Evolutionary conservation across 176 grass and related monocot genomes (phyloP), one percentile per base, ranked within the genome.

Genomic region (Triticum turgidum): DNA sequence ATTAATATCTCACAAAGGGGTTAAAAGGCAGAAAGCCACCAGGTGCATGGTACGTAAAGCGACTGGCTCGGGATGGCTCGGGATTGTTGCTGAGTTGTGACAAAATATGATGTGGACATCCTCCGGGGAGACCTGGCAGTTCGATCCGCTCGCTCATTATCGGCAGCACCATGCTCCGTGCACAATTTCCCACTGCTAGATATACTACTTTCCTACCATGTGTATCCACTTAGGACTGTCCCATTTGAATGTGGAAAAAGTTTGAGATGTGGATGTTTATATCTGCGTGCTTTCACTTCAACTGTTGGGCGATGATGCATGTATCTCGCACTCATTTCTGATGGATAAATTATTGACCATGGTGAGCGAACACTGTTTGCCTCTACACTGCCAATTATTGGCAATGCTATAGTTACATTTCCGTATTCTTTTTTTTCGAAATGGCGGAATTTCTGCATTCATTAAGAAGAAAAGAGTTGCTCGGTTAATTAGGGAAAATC

Each of bases 181-280:
- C 0, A 54, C 10, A 58, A 21, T 14, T 63, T 73, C 8, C 24
- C 5, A 34, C 56, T 64, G 12, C 82, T 20, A 13, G 52, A 73
- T 30, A 38, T 49, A 3, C 51, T 32, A n/a, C 52, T 54, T 33
- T 80, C 67, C 24, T 58, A 64, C 67, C 76, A 58, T 73, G 74
- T 74, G 35, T 87, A 87, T 87, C 84, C 74, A 83, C 61, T 67
- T 20, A 3, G 34, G 32, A 49, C 39, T 65, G 54, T 42, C 42
- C 33, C 29, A 71, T 70, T 27, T 69, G 6, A 7, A 52, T 27
- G 38, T 65, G 11, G 10, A 68, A 34, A 74, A 83, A 66, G 39
- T 44, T 83, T 5, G 41, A 51, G 54, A 52, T 6, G 39, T 30
- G 14, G 84, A 83, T 15, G 66, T 83, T 22, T 79, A 21, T 61